phyloP scores from a whole-genome alignment of 1,284 basidiomycete species.

The Erythrobasidium hasegawianum region DNA sequence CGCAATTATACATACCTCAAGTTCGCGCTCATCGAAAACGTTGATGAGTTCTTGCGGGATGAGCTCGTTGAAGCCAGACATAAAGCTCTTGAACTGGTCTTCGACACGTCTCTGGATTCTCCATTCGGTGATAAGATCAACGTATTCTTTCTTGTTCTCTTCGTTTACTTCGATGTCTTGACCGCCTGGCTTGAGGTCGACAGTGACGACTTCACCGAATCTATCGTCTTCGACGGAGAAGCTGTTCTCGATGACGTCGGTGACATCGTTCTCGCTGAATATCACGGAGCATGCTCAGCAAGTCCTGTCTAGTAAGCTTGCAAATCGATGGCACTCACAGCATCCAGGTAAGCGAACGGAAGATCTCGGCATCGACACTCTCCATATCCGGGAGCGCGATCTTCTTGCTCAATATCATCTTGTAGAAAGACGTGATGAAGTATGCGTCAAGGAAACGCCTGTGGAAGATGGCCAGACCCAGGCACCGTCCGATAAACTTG shows the following conservation, averaged over 20 bases:
- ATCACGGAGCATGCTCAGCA: no score
- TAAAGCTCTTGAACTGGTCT: conserved; percentile 94
- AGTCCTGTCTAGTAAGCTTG: no score
- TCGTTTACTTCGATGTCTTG: conserved; percentile 83
- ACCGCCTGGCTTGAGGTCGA: conserved; percentile 86
- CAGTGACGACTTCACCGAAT: conserved; percentile 92
- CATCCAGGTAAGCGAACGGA: conserved; percentile 95
- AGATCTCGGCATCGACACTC: conserved; percentile 81
- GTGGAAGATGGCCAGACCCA: conserved; percentile 97
- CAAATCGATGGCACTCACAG: conserved; percentile 69
- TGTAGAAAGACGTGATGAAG: conserved; percentile 98
- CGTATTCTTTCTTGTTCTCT: conserved; percentile 98
- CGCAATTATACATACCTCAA: conserved; percentile 65
- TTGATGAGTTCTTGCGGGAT: conserved; percentile 92
- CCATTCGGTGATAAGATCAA: conserved; percentile 89
- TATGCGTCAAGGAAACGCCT: conserved; percentile 97
- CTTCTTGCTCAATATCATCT: conserved; percentile 92
- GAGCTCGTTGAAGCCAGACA: conserved; percentile 90
- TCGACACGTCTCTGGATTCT: conserved; percentile 88
- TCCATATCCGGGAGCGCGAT: conserved; percentile 81
- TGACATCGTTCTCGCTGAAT: conserved; percentile 91
- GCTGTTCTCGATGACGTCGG: conserved; percentile 89
- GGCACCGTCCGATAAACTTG: conserved; percentile 94
- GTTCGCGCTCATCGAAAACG: conserved; percentile 96
- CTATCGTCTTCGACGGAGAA: conserved; percentile 92